Conservation (phyloP, 345 rosid genomes). For the Punica granatum region DNA sequence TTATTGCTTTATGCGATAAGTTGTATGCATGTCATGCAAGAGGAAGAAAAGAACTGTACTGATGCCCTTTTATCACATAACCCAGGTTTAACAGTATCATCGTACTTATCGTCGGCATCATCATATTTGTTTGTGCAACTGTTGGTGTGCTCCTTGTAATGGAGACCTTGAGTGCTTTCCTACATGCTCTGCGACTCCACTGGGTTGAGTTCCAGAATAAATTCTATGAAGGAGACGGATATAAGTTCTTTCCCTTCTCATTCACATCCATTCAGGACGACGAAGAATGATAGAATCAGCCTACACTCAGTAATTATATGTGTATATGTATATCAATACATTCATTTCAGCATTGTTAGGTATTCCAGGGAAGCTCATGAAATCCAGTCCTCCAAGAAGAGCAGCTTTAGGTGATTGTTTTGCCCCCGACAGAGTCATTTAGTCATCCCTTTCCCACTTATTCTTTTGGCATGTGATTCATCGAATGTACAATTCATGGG, state of each 20-base stretch:
- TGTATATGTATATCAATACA: background rate
- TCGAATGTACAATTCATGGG: background rate
- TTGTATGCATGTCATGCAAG: background rate
- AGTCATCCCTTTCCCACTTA: background rate
- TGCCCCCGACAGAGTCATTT: background rate
- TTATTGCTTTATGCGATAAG: background rate
- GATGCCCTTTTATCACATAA: background rate
- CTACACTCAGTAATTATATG: background rate
- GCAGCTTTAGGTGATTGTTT: background rate
- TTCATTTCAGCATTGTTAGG: background rate
- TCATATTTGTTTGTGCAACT: slow-evolving; percentile 43
- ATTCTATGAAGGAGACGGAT: slow-evolving; percentile 61
- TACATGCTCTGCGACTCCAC: slow-evolving; percentile 58
- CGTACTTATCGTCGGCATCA: slow-evolving; percentile 37
- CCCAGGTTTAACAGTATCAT: slow-evolving; percentile 49
- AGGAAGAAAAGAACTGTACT: background rate
- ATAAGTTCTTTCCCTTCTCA: slow-evolving; percentile 51
- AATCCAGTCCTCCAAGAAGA: background rate
- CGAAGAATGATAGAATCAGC: slow-evolving; percentile 16
- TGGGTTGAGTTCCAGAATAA: slow-evolving; percentile 66
- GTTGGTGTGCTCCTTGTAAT: slow-evolving; percentile 56
- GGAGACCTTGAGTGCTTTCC: slow-evolving; percentile 62
- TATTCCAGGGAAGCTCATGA: background rate
- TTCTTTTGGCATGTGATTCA: background rate
- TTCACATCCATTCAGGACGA: slow-evolving; percentile 33